Conservation (phyloP, 495 filamentous ascomycete species). For the Penicillium coffeae region DNA sequence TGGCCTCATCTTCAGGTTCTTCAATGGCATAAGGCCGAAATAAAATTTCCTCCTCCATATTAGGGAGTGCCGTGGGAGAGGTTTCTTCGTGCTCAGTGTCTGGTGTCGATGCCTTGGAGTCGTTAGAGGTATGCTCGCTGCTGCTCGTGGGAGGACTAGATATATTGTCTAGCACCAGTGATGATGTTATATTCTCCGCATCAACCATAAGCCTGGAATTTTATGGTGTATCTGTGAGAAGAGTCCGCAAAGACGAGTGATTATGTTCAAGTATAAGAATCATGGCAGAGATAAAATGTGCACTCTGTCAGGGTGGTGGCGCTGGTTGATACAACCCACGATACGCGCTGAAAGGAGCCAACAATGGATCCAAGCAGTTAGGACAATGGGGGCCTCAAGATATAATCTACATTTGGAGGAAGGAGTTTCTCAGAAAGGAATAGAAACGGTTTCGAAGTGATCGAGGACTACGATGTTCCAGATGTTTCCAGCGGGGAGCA, state of each 20-base stretch:
- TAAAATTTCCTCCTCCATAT: slow-evolving; percentile 6
- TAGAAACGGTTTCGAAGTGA: background rate
- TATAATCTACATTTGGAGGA: background rate
- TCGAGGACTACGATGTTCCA: slow-evolving; percentile 18
- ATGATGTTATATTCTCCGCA: background rate
- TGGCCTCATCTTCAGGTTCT: slow-evolving; percentile 38
- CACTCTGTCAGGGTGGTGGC: background rate
- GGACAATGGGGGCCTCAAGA: background rate
- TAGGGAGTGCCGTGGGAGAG: background rate
- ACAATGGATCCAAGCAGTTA: no score
- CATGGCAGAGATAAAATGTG: no score
- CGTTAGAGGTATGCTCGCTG: slow-evolving; percentile 15
- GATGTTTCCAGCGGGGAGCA: slow-evolving; percentile 24
- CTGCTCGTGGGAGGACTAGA: slow-evolving; percentile 4
- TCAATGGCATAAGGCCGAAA: slow-evolving; percentile 43
- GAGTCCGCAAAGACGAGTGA: no score
- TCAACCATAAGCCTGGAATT: background rate
- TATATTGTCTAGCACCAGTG: background rate
- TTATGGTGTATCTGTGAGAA: no score
- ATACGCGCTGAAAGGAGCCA: no score
- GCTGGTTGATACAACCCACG: background rate
- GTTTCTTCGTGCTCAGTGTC: background rate
- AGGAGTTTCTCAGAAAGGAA: background rate
- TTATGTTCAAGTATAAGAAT: background rate
- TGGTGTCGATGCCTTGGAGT: slow-evolving; percentile 16